phyloP scores from a whole-genome alignment of 176 grass and related monocot species.

The Saccharum spontaneum region DNA sequence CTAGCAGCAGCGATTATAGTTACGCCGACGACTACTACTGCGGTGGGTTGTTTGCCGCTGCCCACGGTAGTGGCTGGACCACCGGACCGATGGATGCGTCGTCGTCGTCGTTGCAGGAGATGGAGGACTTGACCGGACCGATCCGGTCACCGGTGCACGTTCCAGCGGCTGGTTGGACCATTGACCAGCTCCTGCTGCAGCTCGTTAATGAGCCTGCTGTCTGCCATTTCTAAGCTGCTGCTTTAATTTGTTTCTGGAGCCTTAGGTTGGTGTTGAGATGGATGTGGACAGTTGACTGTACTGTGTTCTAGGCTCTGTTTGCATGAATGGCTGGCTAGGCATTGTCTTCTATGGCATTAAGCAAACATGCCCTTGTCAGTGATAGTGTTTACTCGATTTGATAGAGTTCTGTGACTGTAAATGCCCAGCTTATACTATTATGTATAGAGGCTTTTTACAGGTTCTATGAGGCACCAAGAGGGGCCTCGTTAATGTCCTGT shows the following conservation, averaged over 20 bases:
- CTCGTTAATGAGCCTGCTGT: background rate
- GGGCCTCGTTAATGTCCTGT: no score
- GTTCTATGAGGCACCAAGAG: no score
- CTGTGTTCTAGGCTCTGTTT: no score
- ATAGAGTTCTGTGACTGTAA: no score
- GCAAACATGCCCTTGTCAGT: no score
- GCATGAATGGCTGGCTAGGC: no score
- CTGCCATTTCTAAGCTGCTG: background rate
- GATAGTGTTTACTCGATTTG: no score
- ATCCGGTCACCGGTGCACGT: conserved; percentile 49
- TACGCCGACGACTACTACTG: background rate
- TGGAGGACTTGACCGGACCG: conserved; percentile 28
- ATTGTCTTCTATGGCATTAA: no score
- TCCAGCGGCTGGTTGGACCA: background rate
- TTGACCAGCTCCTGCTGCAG: background rate
- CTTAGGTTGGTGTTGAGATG: no score
- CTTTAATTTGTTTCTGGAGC: no score
- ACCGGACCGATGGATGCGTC: background rate
- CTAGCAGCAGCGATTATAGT: background rate
- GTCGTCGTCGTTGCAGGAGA: conserved; percentile 1
- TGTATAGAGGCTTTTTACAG: no score
- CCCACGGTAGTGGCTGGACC: background rate
- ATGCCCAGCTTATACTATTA: no score
- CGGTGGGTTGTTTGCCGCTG: background rate
- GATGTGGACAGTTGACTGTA: background rate